Percentiles rank a stretch among this genome's conserved stretches.
Evolutionary conservation across 805 yeast species (phyloP).

Genomic region (Blastobotrys parvus): DNA sequence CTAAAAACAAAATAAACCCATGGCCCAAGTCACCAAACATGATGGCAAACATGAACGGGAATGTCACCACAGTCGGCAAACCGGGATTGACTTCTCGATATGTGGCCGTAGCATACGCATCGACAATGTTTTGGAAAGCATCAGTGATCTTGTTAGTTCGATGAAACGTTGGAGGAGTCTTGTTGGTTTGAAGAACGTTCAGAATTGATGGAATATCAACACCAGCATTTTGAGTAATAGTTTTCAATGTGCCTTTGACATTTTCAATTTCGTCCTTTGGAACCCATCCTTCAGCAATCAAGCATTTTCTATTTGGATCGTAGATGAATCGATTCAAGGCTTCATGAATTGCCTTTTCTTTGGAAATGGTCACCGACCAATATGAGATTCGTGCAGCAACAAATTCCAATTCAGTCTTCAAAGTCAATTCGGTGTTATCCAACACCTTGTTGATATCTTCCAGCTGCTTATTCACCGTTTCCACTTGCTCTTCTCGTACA

Average conservation of each 20-base stretch:
- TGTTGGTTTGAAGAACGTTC: constrained; percentile 59
- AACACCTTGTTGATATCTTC: constrained; percentile 53
- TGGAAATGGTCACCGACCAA: constrained; percentile 62
- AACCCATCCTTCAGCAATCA: constrained; percentile 95
- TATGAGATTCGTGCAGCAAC: constrained; percentile 64
- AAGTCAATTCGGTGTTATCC: constrained; percentile 56
- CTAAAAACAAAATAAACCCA: constrained; percentile 72
- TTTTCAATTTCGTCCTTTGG: constrained; percentile 66
- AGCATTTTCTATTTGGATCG: constrained; percentile 74
- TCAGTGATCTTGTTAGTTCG: constrained; percentile 89
- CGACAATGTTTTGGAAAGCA: constrained; percentile 90
- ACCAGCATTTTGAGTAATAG: constrained; percentile 44
- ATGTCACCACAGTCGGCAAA: constrained; percentile 85
- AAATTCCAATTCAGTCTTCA: constrained; percentile 68
- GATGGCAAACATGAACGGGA: constrained; percentile 97
- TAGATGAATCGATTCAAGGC: constrained; percentile 73
- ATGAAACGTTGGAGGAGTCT: constrained; percentile 91
- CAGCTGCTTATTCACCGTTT: constrained; percentile 39
- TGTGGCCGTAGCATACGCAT: constrained; percentile 89
- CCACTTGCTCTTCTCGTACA: constrained; percentile 30
- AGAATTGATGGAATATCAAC: constrained; percentile 41
- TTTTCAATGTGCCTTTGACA: constrained; percentile 61
- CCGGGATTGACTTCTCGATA: constrained; percentile 97
- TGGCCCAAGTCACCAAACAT: constrained; percentile 99
- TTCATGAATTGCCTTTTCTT: constrained; percentile 78